Conservation (phyloP, 2,329 filamentous ascomycete species). For the Davidsoniella eucalypti region DNA sequence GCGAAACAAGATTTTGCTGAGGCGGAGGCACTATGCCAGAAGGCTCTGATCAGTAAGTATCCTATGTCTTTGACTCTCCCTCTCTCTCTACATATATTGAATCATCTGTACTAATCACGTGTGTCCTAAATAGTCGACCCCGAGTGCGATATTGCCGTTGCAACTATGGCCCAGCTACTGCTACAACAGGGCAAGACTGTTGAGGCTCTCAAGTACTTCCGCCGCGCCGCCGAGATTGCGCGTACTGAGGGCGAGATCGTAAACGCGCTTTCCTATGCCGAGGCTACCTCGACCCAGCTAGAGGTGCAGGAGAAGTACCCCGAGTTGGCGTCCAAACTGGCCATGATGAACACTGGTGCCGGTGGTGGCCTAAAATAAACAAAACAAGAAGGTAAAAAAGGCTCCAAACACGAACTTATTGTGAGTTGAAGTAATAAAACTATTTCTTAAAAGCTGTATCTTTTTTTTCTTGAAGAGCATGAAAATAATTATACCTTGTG, state of each 20-base stretch:
- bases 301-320: constrained; percentile 82
- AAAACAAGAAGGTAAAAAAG: neutral
- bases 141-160: constrained; percentile 95
- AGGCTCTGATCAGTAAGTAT: constrained; percentile 81
- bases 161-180: constrained; percentile 94
- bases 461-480: no score
- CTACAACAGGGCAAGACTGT: constrained; percentile 95
- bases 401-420: neutral
- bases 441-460: no score
- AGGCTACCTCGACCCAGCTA: constrained; percentile 89
- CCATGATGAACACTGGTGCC: constrained; percentile 12
- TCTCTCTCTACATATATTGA: neutral
- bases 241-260: constrained; percentile 91
- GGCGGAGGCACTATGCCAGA: constrained; percentile 91
- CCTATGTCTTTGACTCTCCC: neutral
- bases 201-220: constrained; percentile 90
- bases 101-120: neutral
- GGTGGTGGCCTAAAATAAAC: constrained; percentile 1
- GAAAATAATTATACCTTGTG: no score
- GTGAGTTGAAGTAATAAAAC: no score
- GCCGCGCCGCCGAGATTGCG: constrained; percentile 85
- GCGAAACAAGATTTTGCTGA: constrained; percentile 95
- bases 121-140: constrained; percentile 55
- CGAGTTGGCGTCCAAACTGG: constrained; percentile 54
- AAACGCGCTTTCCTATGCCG: constrained; percentile 90